Conservation (phyloP, 23 red algal species). For the Gracilaria domingensis region DNA sequence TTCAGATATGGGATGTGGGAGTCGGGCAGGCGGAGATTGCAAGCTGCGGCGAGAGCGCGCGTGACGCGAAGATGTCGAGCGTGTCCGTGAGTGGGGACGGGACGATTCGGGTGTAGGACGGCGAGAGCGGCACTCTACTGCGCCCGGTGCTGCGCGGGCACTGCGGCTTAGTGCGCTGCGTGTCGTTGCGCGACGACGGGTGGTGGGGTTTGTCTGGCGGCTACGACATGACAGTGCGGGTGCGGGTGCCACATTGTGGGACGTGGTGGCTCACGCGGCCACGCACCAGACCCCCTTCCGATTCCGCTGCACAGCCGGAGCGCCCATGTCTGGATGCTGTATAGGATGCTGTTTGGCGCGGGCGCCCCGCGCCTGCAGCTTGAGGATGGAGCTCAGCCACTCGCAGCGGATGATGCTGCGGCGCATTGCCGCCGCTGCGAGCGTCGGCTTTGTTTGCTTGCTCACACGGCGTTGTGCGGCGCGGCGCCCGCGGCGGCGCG, state of each 20-base stretch:
- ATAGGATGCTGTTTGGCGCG: no score
- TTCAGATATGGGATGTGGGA: background rate
- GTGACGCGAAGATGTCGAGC: background rate
- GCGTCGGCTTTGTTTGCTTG: no score
- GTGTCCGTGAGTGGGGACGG: background rate
- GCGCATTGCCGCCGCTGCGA: no score
- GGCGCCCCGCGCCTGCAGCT: no score
- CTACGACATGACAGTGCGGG: background rate
- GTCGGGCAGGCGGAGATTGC: background rate
- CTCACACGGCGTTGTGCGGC: no score
- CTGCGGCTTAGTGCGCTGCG: background rate
- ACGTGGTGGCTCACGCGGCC: background rate
- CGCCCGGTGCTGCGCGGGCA: background rate
- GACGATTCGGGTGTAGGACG: background rate
- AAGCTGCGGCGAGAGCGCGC: background rate
- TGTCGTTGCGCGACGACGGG: slow-evolving; percentile 25
- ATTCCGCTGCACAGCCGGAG: no score
- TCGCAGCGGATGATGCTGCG: no score
- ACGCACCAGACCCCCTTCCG: no score
- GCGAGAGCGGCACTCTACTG: background rate
- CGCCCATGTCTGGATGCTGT: no score
- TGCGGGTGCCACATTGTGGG: slow-evolving; percentile 7
- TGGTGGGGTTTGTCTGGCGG: slow-evolving; percentile 1
- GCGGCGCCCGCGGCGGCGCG: no score
- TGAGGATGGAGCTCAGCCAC: no score